phyloP scores from a whole-genome alignment of 192 early-diverging fungal genomes.

The Backusella australiensis region DNA sequence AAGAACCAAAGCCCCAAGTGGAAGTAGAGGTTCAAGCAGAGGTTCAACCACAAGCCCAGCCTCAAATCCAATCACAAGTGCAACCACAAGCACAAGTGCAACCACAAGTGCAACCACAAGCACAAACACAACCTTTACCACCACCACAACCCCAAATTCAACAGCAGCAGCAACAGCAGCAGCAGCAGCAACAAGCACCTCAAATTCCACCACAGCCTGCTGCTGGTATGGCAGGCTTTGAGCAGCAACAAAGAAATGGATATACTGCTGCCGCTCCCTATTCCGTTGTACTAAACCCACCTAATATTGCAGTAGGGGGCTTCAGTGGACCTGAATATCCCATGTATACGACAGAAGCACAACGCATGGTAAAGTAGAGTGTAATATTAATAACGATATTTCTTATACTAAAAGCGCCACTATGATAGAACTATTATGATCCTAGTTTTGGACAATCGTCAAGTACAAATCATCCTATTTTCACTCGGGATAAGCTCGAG shows the following conservation, averaged over 20 bases:
- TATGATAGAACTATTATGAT: neutral
- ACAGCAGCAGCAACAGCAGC: neutral
- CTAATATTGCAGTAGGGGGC: neutral
- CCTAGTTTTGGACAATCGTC: neutral
- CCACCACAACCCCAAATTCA: neutral
- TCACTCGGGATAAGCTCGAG: neutral
- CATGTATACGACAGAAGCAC: neutral
- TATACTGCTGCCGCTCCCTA: slow-evolving; percentile 5
- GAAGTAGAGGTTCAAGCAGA: neutral
- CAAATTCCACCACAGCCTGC: neutral
- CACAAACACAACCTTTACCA: neutral
- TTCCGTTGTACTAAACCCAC: slow-evolving; percentile 7
- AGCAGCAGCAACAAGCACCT: neutral
- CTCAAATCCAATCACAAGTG: neutral
- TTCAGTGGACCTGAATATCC: slow-evolving; percentile 1
- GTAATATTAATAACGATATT: neutral
- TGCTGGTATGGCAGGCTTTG: neutral
- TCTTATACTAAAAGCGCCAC: neutral
- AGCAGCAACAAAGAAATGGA: slow-evolving; percentile 5
- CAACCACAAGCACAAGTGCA: neutral
- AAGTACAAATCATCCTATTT: neutral
- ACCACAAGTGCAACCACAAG: neutral
- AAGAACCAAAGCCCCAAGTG: neutral
- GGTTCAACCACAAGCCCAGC: neutral
- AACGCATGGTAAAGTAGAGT: neutral